Evolutionary conservation across 306 rosid species (phyloP), one percentile per base, ranked within the genome.

Genomic region (Citrullus mucosospermus): DNA sequence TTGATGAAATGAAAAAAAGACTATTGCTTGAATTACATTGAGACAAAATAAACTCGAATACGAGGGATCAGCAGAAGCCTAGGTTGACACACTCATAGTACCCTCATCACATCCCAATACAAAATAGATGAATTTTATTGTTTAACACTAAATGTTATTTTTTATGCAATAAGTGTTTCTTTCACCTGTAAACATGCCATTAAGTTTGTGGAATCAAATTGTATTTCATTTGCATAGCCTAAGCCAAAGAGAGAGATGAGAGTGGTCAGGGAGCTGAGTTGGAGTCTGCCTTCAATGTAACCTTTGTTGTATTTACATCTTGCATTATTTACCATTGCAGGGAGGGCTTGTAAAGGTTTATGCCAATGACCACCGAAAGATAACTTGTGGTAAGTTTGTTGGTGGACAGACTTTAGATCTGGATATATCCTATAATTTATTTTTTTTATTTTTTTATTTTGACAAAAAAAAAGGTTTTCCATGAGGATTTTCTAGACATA

Each of bases 311-410:
- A 72, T 60, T 30, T 30, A 14, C 59, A 17, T 69, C 34, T 66
- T 78, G 70, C 75, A 68, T 85, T 82, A 41, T 78, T 63, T 86
- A 72, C 82, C 57, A 78, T 79, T 85, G 82, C 85, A 94, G 98
- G 98, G 98, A 70, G 98, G 92, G 84, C 96, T 91, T 85, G 97
- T 89, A 77, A 92, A 82, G 82, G 96, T 94, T 81, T 92, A 89
- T 81, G 93, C 96, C 30, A 94, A 94, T 82, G 95, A 87, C 39
- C 83, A 73, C 81, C 85, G 80, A 85, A 94, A 91, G 88, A 92
- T 94, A 46, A 70, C 80, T 79, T 92, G 93, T 83, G 98, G 98
- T 94, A 80, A 85, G 97, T 87, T 70, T 55, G 44, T 78, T 78
- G 78, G 75, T 66, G 39, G 10, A 82, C n/a, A 56, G 7, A 54